Percentiles rank a stretch among this genome's conserved stretches.
These are phyloP conservation scores for Maudiozyma pseudohumilis DNA, from an alignment of 805 yeast genomes.

Conservation along the genomic window DNA sequence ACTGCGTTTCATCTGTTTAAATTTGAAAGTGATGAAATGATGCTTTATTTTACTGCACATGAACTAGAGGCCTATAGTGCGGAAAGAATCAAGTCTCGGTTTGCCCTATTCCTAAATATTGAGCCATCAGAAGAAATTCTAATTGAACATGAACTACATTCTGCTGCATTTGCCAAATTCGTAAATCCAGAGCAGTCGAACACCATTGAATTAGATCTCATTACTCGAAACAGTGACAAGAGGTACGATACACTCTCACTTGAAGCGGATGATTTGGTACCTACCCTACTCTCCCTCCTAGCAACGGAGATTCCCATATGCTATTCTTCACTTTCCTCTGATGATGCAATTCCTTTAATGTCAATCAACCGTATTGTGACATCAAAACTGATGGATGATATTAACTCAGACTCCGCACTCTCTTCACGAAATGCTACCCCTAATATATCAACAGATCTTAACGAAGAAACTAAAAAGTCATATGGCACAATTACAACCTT, in stretches of 20 bases:
- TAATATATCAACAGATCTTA: constrained; percentile 4
- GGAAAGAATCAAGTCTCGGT: constrained; percentile 52
- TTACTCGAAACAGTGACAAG: constrained; percentile 7
- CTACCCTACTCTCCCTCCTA: constrained; percentile 6
- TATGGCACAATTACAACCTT: constrained; percentile 27
- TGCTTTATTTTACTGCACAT: constrained; percentile 62
- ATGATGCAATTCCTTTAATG: constrained; percentile 12
- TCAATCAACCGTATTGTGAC: constrained; percentile 16
- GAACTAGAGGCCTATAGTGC: constrained; percentile 39
- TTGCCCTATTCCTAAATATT: constrained; percentile 58
- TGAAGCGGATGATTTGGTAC: constrained; percentile 10
- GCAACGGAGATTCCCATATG: constrained; percentile 13
- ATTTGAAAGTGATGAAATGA: constrained; percentile 31
- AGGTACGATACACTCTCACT: constrained; percentile 4
- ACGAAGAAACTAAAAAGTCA: constrained; percentile 17
- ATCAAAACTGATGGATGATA: constrained; percentile 5
- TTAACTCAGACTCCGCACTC: not conserved
- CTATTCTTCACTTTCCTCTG: constrained; percentile 21
- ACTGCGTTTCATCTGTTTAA: constrained; percentile 83
- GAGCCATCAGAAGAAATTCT: constrained; percentile 33
- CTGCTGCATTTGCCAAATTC: constrained; percentile 41
- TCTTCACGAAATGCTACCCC: not conserved
- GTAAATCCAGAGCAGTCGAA: constrained; percentile 22
- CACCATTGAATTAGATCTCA: constrained; percentile 9
- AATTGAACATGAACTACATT: constrained; percentile 31